These are phyloP conservation scores for Auricularia heimuer DNA, from an alignment of 768 basidiomycete species.

Conservation along the genomic window DNA sequence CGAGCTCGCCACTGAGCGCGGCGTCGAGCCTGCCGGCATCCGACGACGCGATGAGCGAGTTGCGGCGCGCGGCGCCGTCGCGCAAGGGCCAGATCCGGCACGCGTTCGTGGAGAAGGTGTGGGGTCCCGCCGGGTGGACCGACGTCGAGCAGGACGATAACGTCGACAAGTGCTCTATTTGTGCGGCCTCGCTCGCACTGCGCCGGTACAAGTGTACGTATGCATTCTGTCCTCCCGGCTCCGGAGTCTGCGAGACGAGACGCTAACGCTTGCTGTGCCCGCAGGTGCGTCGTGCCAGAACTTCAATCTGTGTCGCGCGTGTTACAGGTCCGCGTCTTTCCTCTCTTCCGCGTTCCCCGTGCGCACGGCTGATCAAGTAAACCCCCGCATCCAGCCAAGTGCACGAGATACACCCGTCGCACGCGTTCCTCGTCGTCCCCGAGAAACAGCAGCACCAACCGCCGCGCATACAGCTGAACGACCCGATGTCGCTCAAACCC, in stretches of 20 bases:
- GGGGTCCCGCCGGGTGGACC: constrained; percentile 77
- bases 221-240: no score
- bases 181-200: constrained; percentile 45
- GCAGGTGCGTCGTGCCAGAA: constrained; percentile 54
- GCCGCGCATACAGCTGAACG: constrained; percentile 26
- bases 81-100: constrained; percentile 72
- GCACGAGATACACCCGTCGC: constrained; percentile 83
- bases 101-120: constrained; percentile 77
- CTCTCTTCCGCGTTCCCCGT: background rate
- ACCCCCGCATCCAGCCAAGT: constrained; percentile 48
- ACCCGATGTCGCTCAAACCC: constrained; percentile 23
- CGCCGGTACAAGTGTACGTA: constrained; percentile 68
- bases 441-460: constrained; percentile 34
- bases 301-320: constrained; percentile 73
- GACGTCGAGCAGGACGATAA: constrained; percentile 77
- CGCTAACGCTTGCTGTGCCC: background rate
- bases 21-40: constrained; percentile 31
- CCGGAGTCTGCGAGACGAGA: background rate
- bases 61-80: constrained; percentile 59
- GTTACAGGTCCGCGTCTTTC: constrained; percentile 52
- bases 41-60: constrained; percentile 43
- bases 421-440: constrained; percentile 76
- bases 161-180: constrained; percentile 69
- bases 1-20: constrained; percentile 17
- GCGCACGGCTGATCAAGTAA: no score